Evolutionary conservation across 768 basidiomycete genomes (phyloP).

Genomic region (Phylloporus sp.): DNA sequence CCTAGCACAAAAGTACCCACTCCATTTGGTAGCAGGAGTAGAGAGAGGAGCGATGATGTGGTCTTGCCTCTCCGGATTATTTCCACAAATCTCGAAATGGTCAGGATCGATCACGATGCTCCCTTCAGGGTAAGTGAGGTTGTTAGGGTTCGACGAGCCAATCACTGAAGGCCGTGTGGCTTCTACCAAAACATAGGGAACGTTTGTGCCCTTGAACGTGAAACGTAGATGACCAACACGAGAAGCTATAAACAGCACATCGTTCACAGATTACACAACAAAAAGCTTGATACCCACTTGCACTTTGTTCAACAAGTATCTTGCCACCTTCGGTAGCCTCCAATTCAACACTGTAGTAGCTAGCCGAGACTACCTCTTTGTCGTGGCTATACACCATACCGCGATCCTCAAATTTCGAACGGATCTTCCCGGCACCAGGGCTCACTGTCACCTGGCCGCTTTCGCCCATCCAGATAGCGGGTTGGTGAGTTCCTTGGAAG

Average conservation of each 20-base stretch:
- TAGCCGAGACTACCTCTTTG: constrained; percentile 49
- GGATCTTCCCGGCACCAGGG: constrained; percentile 52
- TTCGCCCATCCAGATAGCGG: constrained; percentile 89
- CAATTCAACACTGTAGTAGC: constrained; percentile 56
- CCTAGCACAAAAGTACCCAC: constrained; percentile 53
- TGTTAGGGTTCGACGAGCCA: constrained; percentile 45
- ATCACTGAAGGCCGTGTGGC: constrained; percentile 60
- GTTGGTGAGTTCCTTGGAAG: constrained; percentile 77
- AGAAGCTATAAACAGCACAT: constrained; percentile 45
- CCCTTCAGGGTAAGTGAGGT: constrained; percentile 54
- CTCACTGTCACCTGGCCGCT: constrained; percentile 59
- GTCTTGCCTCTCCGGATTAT: constrained; percentile 68
- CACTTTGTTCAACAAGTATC: constrained; percentile 56
- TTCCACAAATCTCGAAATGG: constrained; percentile 53
- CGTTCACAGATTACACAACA: not conserved
- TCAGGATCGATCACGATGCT: constrained; percentile 42
- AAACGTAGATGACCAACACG: constrained; percentile 73
- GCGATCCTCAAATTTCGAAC: constrained; percentile 53
- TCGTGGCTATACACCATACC: constrained; percentile 51
- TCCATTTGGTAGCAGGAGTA: constrained; percentile 36
- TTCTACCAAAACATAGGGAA: constrained; percentile 64
- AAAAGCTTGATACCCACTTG: constrained; percentile 43
- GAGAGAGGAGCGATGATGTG: constrained; percentile 60
- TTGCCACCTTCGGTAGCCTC: constrained; percentile 49
- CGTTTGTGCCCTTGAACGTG: constrained; percentile 45